These are phyloP conservation scores for Porphyrellus cyaneotinctus DNA, from an alignment of 768 basidiomycete species.

Conservation along the genomic window DNA sequence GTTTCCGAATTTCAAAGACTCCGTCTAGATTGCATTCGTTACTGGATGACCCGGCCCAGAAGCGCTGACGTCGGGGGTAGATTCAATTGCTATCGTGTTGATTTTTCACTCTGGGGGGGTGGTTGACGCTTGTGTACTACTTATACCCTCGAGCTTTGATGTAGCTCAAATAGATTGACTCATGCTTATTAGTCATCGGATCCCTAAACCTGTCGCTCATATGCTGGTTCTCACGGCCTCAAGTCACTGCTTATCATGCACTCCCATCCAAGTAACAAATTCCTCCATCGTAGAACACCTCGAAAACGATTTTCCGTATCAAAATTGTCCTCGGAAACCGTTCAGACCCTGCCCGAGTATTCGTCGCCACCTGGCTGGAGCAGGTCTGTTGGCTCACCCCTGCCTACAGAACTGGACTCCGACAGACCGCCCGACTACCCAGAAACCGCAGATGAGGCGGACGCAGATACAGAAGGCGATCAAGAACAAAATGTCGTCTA, in stretches of 20 bases:
- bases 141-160: not conserved
- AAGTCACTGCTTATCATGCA: slow-evolving; percentile 11
- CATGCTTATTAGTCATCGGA: slow-evolving; percentile 28
- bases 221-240: slow-evolving; percentile 8
- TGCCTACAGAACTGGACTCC: slow-evolving; percentile 33
- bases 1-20: not conserved
- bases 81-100: not conserved
- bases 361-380: slow-evolving; percentile 35
- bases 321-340: slow-evolving; percentile 63
- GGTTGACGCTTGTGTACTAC: not conserved
- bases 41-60: not conserved
- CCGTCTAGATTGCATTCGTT: not conserved
- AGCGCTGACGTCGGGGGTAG: not conserved
- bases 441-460: slow-evolving; percentile 73
- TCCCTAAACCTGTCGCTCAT: too few species aligned
- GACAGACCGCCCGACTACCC: slow-evolving; percentile 74
- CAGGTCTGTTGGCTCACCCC: slow-evolving; percentile 12
- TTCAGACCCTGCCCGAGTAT: slow-evolving; percentile 63
- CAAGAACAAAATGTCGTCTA: slow-evolving; percentile 18
- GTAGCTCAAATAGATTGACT: not conserved
- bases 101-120: not conserved
- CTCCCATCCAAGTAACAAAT: slow-evolving; percentile 8
- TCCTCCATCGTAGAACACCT: slow-evolving; percentile 37
- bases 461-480: slow-evolving; percentile 57
- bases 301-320: slow-evolving; percentile 55